Evolutionary conservation across 129 eudicot species (phyloP), one percentile per base, ranked within the genome.

Genomic region (Helianthus tuberosus): DNA sequence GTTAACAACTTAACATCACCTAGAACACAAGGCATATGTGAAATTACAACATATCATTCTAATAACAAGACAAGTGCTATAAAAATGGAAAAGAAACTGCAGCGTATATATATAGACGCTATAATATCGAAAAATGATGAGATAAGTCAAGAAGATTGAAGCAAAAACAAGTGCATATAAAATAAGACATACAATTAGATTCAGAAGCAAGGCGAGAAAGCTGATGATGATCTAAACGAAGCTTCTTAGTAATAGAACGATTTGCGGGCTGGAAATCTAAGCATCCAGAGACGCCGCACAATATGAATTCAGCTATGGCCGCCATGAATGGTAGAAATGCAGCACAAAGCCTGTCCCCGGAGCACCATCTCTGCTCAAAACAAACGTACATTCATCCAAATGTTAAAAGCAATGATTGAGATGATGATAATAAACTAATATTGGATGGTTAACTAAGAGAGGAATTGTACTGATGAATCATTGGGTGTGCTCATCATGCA

Each of bases 281-380:
- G 66, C 93, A 91, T 43, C 87, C 84, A 23, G 85, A 78, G 7
- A 84, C 80, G 23, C 92, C 80, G 69, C 27, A 65, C 13, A 83
- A 58, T 38, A 86, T 13, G 15, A 80, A 66, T 51, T 91, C 97
- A 38, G 86, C 62, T 4, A 84, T 49, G 6, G 88, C 86, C n/a
- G n/a, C n/a, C 11, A 88, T n/a, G 35, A 91, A 47, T 14, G 96
- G 96, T 15, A 91, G 13, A 15, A 79, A 72, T 15, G 82, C 86
- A n/a, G 88, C 84, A 68, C 89, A 88, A 0, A 89, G 35, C 54
- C 75, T 78, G 50, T 91, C 97, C 7, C 80, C 79, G 6, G 91
- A 85, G 41, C 92, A 84, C 48, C 85, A 81, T 53, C 79, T 52
- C 88, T 85, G 78, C 55, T 66, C 57, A 20, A 52, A 77, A 68